These are phyloP conservation scores for Ceratocystis alfenasii DNA, from an alignment of 2,329 filamentous ascomycete genomes.

Conservation along the genomic window DNA sequence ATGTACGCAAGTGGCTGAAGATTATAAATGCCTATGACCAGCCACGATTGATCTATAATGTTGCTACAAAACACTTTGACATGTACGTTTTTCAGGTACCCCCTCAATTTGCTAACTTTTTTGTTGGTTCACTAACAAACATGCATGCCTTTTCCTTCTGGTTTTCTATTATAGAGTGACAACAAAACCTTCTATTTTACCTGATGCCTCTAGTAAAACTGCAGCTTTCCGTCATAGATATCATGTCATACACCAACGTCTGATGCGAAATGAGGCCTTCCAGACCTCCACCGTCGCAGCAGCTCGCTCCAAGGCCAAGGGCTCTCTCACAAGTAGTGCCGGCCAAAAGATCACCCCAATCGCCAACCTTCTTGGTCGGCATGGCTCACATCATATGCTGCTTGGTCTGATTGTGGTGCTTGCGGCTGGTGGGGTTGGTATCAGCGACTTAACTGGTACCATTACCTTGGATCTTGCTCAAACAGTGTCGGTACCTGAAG, in stretches of 20 bases:
- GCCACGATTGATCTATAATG: slow-evolving; percentile 65
- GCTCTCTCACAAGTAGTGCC: slow-evolving; percentile 51
- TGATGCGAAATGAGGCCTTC: slow-evolving; percentile 87
- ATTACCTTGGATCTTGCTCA: slow-evolving; percentile 74
- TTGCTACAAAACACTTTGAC: slow-evolving; percentile 82
- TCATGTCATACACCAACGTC: slow-evolving; percentile 80
- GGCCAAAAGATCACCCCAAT: slow-evolving; percentile 85
- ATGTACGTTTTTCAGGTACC: slow-evolving; percentile 36
- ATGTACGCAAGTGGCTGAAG: slow-evolving; percentile 73
- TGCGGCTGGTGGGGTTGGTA: slow-evolving; percentile 67
- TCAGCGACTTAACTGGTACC: slow-evolving; percentile 79
- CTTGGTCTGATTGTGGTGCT: slow-evolving; percentile 71
- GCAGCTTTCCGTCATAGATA: slow-evolving; percentile 79
- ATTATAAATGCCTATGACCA: slow-evolving; percentile 76
- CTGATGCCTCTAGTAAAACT: slow-evolving; percentile 69
- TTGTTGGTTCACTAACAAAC: background rate
- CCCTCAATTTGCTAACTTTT: background rate
- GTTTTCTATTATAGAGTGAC: slow-evolving; percentile 37
- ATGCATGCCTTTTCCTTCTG: slow-evolving; percentile 17
- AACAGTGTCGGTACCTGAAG: slow-evolving; percentile 68
- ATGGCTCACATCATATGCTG: slow-evolving; percentile 72
- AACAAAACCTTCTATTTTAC: slow-evolving; percentile 58
- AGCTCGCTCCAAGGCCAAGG: slow-evolving; percentile 39
- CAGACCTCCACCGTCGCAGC: slow-evolving; percentile 66
- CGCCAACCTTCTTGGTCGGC: slow-evolving; percentile 60